Evolutionary conservation across 2,329 filamentous ascomycete genomes (phyloP).

Genomic region (Hypoxylon sp.): DNA sequence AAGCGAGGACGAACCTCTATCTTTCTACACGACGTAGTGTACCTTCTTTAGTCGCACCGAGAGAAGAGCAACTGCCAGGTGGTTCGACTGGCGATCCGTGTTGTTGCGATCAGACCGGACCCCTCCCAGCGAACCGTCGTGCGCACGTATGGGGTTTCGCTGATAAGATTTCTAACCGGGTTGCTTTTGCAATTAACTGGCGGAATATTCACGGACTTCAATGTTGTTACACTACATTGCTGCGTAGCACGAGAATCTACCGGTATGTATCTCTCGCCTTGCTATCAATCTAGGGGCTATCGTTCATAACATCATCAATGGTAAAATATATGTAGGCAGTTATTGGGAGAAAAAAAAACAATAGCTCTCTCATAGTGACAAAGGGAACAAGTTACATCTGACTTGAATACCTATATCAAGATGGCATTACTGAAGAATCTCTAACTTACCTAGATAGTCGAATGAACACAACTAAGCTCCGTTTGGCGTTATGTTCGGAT

Average conservation of each 20-base stretch:
- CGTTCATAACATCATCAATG: no score
- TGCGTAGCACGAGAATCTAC: no score
- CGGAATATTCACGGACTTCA: conserved; percentile 17
- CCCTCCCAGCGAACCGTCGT: conserved; percentile 32
- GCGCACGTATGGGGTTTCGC: conserved; percentile 41
- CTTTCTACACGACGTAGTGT: background rate
- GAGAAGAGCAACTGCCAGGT: background rate
- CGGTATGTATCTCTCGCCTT: no score
- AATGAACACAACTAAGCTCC: background rate
- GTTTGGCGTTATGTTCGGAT: conserved; percentile 1
- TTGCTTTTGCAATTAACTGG: conserved; percentile 24
- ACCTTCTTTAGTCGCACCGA: conserved; percentile 8
- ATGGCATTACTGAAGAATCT: no score
- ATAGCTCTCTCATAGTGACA: background rate
- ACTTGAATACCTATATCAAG: no score
- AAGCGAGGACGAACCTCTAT: background rate
- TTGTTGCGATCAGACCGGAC: conserved; percentile 30
- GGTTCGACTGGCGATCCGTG: conserved; percentile 34
- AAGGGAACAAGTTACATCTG: background rate
- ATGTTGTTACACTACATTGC: background rate
- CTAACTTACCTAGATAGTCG: background rate
- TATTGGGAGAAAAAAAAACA: no score
- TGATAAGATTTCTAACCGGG: conserved; percentile 35
- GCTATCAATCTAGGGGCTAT: no score
- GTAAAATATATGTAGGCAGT: no score